Base-by-base conservation (phyloP, 106 monocot genomes). In the Acorus gramineus region DNA sequence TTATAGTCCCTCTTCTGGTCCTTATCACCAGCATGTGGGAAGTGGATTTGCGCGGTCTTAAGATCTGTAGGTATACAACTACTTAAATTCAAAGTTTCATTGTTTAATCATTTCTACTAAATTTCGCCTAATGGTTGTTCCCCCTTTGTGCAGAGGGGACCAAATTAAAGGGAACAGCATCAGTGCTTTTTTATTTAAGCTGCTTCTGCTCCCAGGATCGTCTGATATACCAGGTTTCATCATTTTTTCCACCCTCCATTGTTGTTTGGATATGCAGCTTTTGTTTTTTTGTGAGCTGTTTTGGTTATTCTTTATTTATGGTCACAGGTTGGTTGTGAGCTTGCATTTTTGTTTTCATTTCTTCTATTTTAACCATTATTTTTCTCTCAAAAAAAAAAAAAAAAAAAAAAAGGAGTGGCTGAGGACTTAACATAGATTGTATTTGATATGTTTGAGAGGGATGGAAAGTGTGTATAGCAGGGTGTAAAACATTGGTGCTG, bases 281-380 rank as follows among this genome's bases (percentile, higher is more conserved):
- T 62, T 4, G 46, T 66, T 62, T 69, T 8, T 28, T 28, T 28
- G 28, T 28, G 28, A 28, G 61, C 55, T 55, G 77, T 12, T 71
- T 66, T 52, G 52, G 28, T 28, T 77, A 68, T 73, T 78, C 72
- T 73, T 73, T 68, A 28, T 28, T 28, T 28, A 12, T 62, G 61
- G 42, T 55, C 52, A 61, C 62, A 61, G 52, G 52, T 72, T 56
- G 63, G 61, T 63, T 52, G 72, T 78, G 78, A 64, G 73, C 44
- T 72, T 78, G 78, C 57, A 63, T 63, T 72, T 68, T 72, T 63
- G 54, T 57, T 61, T 66, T 55, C 4, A 44, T 73, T 66, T 52
- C 66, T 2, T 66, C 14, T 47, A 8, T 11, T 45, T 13, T 54
- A 28, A 28, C 28, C 28, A 28, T 28, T 28, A 28, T 71, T 48